These are phyloP conservation scores for Rhizopus arrhizus DNA, from an alignment of 371 early-diverging fungal species.

Conservation along the genomic window DNA sequence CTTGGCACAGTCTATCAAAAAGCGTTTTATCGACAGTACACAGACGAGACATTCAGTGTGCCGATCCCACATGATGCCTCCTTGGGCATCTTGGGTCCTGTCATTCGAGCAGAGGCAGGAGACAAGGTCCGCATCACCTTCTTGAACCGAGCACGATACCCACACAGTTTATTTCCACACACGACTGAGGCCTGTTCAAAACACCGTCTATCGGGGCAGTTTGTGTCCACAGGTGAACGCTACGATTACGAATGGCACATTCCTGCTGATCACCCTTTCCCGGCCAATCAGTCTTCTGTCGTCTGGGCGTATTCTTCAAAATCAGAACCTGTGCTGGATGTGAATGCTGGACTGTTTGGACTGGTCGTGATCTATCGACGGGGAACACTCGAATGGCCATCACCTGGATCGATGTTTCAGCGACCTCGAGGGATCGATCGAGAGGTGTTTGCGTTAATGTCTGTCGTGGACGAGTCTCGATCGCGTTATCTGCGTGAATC, in stretches of 20 bases:
- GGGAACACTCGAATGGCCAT: conserved; percentile 33
- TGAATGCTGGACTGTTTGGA: conserved; percentile 53
- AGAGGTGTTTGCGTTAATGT: conserved; percentile 51
- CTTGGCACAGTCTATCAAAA: conserved; percentile 51
- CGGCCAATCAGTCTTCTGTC: conserved; percentile 36
- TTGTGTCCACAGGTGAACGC: conserved; percentile 35
- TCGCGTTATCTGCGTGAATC: conserved; percentile 46
- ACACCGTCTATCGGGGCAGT: conserved; percentile 21
- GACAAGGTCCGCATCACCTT: conserved; percentile 49
- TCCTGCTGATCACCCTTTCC: conserved; percentile 30
- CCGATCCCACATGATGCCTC: conserved; percentile 37
- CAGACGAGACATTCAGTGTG: conserved; percentile 36
- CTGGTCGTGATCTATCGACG: conserved; percentile 48
- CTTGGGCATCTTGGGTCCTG: conserved; percentile 52
- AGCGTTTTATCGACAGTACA: conserved; percentile 47
- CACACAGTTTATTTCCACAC: conserved; percentile 55
- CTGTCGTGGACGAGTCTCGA: conserved; percentile 46
- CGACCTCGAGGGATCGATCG: conserved; percentile 35
- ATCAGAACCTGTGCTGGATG: conserved; percentile 34
- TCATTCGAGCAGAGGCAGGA: conserved; percentile 57
- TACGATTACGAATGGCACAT: conserved; percentile 56
- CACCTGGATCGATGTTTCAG: conserved; percentile 37
- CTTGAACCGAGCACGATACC: conserved; percentile 43
- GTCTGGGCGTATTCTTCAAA: conserved; percentile 54
- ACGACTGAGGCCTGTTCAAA: neutral